Evolutionary conservation across 2,329 filamentous ascomycete species (phyloP).

Genomic region (Mollisia scopiformis): DNA sequence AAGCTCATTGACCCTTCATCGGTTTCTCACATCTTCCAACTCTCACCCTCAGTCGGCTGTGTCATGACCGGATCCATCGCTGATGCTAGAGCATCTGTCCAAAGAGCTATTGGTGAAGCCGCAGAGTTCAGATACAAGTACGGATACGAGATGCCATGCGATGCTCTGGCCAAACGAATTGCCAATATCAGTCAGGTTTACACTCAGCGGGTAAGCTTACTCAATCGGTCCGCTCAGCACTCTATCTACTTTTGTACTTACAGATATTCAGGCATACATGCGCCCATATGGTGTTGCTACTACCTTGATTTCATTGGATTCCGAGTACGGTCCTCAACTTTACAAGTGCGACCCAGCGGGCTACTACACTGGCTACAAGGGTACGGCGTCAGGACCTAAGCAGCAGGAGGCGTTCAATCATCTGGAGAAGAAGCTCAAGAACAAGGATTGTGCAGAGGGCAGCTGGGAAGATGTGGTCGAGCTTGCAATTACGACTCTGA

Average conservation of each 20-base stretch:
- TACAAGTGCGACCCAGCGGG: conserved; percentile 99
- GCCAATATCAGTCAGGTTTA: conserved; percentile 99
- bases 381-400: conserved; percentile 94
- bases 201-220: conserved; percentile 79
- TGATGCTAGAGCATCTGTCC: conserved; percentile 90
- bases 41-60: conserved; percentile 94
- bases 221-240: conserved; percentile 36
- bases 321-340: conserved; percentile 88
- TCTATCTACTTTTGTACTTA: conserved; percentile 24
- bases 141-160: conserved; percentile 99
- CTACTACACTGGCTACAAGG: conserved; percentile 99
- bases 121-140: conserved; percentile 98
- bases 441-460: conserved; percentile 92
- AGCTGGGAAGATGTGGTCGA: conserved; percentile 98
- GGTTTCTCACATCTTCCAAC: conserved; percentile 95
- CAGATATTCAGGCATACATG: conserved; percentile 79
- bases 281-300: conserved; percentile 94
- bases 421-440: conserved; percentile 99
- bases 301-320: conserved; percentile 91
- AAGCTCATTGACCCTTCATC: conserved; percentile 98
- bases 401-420: conserved; percentile 99
- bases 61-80: conserved; percentile 99
- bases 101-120: conserved; percentile 91
- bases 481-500: conserved; percentile 91
- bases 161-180: conserved; percentile 92